Conservation (phyloP, 2,329 filamentous ascomycete species). For the Hypoxylon sp. region DNA sequence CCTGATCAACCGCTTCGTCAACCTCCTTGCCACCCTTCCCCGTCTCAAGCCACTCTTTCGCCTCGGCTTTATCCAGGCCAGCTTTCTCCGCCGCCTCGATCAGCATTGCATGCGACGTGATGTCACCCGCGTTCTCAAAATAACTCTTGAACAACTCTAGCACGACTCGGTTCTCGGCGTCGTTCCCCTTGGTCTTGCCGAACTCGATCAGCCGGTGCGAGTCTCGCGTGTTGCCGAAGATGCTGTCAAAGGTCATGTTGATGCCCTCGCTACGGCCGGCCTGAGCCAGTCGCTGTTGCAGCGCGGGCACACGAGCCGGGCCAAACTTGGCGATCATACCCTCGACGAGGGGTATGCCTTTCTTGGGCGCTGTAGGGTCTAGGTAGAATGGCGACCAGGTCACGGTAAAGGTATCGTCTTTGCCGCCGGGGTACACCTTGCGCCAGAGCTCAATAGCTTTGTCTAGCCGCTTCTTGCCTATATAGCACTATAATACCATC, state of each 20-base stretch:
- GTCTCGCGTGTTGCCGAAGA: conserved; percentile 79
- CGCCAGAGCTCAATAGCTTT: conserved; percentile 74
- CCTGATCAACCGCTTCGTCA: conserved; percentile 57
- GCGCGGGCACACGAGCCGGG: conserved; percentile 63
- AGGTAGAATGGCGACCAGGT: conserved; percentile 85
- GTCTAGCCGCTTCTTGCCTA: conserved; percentile 79
- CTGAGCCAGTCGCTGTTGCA: conserved; percentile 64
- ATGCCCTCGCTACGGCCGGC: conserved; percentile 74
- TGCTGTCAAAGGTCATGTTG: conserved; percentile 74
- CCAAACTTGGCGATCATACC: conserved; percentile 74
- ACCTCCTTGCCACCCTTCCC: conserved; percentile 56
- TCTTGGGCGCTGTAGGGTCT: conserved; percentile 67
- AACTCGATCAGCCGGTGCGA: conserved; percentile 81
- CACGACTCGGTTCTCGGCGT: conserved; percentile 65
- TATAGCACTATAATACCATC: conserved; percentile 68
- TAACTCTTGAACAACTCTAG: conserved; percentile 67
- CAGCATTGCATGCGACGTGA: conserved; percentile 60
- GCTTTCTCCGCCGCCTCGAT: conserved; percentile 57
- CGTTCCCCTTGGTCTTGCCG: conserved; percentile 60
- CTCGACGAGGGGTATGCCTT: conserved; percentile 55
- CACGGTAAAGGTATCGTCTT: conserved; percentile 73
- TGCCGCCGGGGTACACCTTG: conserved; percentile 64
- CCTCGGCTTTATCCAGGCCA: conserved; percentile 58
- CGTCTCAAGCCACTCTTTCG: conserved; percentile 49
- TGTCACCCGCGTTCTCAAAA: conserved; percentile 67